Conservation (phyloP, 805 yeast genomes). For the Ogataea wickerhamii region DNA sequence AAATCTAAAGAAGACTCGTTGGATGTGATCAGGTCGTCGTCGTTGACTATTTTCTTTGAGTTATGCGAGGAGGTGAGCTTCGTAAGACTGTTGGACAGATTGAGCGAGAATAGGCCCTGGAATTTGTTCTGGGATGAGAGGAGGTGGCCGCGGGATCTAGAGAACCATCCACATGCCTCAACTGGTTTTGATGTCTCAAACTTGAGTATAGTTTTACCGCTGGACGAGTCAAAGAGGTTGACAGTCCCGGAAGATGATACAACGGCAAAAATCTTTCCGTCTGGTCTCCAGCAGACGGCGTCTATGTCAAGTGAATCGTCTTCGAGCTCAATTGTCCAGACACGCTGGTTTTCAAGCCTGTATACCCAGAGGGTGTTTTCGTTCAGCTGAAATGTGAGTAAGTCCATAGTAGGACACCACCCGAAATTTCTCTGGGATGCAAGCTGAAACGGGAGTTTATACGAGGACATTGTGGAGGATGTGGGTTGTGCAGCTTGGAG, state of each 20-base stretch:
- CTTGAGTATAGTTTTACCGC: constrained; percentile 25
- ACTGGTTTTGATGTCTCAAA: constrained; percentile 15
- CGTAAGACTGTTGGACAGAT: constrained; percentile 25
- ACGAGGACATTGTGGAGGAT: constrained; percentile 5
- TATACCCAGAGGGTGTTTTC: constrained; percentile 30
- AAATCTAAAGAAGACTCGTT: constrained; percentile 28
- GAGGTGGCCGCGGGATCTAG: constrained; percentile 1
- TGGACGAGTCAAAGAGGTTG: constrained; percentile 28
- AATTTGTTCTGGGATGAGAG: constrained; percentile 5
- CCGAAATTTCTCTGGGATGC: constrained; percentile 18
- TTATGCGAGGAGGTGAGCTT: constrained; percentile 20
- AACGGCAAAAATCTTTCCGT: constrained; percentile 31
- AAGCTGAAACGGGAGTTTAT: constrained; percentile 21
- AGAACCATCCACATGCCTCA: constrained; percentile 23
- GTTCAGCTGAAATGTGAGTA: constrained; percentile 27
- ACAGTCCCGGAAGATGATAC: constrained; percentile 22
- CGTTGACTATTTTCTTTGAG: constrained; percentile 20
- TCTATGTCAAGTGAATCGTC: constrained; percentile 16
- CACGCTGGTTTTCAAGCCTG: constrained; percentile 31
- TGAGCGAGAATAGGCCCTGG: constrained; percentile 21
- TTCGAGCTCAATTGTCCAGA: constrained; percentile 30
- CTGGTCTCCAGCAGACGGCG: constrained; percentile 29
- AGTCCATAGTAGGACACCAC: constrained; percentile 36
- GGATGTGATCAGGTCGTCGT: constrained; percentile 21
- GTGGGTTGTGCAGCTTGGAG: too few species aligned